These are phyloP conservation scores for Backusella psychrophila DNA, from an alignment of 192 early-diverging fungal genomes.

Conservation along the genomic window DNA sequence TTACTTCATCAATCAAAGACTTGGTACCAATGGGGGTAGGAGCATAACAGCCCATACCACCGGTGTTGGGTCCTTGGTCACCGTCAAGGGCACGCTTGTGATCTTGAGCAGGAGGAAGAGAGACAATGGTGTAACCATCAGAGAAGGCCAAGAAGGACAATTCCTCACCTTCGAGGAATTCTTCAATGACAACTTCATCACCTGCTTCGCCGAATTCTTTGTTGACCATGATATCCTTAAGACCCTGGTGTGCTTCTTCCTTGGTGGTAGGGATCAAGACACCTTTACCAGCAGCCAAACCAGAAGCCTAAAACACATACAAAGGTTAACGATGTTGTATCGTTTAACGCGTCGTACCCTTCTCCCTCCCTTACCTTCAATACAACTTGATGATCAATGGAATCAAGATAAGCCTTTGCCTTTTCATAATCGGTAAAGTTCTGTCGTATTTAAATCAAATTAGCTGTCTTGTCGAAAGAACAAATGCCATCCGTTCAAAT, in stretches of 20 bases:
- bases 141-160: slow-evolving; percentile 88
- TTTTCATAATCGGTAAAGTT: slow-evolving; percentile 79
- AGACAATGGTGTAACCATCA: slow-evolving; percentile 91
- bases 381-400: slow-evolving; percentile 65
- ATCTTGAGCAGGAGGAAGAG: slow-evolving; percentile 95
- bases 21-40: slow-evolving; percentile 91
- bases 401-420: slow-evolving; percentile 66
- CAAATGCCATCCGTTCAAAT: not conserved
- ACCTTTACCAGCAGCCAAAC: slow-evolving; percentile 97
- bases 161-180: slow-evolving; percentile 91
- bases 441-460: slow-evolving; percentile 20
- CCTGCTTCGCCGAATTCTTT: slow-evolving; percentile 88
- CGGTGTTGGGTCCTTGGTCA: slow-evolving; percentile 94
- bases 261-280: slow-evolving; percentile 86
- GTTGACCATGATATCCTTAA: slow-evolving; percentile 89
- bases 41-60: slow-evolving; percentile 98
- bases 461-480: slow-evolving; percentile 18
- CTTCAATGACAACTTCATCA: slow-evolving; percentile 94
- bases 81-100: slow-evolving; percentile 97
- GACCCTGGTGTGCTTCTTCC: slow-evolving; percentile 81
- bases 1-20: slow-evolving; percentile 67
- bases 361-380: slow-evolving; percentile 61
- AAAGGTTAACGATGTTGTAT: not conserved
- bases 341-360: not conserved
- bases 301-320: slow-evolving; percentile 63